Evolutionary conservation across 192 early-diverging fungal species (phyloP).

Genomic region (Dimargaris xerosporica): DNA sequence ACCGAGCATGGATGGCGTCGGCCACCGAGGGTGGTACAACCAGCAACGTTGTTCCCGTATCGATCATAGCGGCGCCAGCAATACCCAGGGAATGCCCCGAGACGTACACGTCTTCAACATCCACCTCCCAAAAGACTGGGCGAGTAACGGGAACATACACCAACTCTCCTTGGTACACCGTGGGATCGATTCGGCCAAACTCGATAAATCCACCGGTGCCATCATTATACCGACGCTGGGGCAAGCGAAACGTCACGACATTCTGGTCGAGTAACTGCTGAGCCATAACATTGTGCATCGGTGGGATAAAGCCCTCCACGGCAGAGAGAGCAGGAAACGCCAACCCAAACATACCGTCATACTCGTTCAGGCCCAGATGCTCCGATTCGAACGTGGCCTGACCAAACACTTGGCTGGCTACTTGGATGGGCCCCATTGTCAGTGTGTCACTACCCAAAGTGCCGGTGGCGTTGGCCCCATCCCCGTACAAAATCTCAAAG

Average conservation of each 20-base stretch:
- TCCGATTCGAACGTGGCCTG: slow-evolving; percentile 26
- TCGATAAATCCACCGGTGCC: slow-evolving; percentile 26
- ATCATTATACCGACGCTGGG: slow-evolving; percentile 14
- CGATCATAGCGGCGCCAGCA: slow-evolving; percentile 23
- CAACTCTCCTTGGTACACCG: slow-evolving; percentile 35
- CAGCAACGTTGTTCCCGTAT: slow-evolving; percentile 38
- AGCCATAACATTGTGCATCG: slow-evolving; percentile 29
- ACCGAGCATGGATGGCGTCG: slow-evolving; percentile 22
- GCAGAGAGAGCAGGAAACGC: slow-evolving; percentile 27
- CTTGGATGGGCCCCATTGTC: slow-evolving; percentile 24
- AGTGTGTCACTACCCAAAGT: slow-evolving; percentile 28
- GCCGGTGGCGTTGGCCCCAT: slow-evolving; percentile 22
- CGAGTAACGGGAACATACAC: slow-evolving; percentile 33
- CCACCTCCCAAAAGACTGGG: slow-evolving; percentile 43
- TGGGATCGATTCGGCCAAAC: slow-evolving; percentile 35
- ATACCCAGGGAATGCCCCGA: neutral
- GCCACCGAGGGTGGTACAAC: slow-evolving; percentile 25
- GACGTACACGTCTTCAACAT: slow-evolving; percentile 20
- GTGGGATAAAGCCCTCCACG: slow-evolving; percentile 16
- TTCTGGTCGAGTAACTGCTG: slow-evolving; percentile 25
- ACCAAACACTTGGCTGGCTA: slow-evolving; percentile 32
- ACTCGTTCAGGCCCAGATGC: slow-evolving; percentile 26
- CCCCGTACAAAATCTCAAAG: slow-evolving; percentile 31
- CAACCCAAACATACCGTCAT: slow-evolving; percentile 36
- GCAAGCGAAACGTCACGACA: slow-evolving; percentile 29